Evolutionary conservation across 2,329 filamentous ascomycete species (phyloP).

Genomic region (Alternaria panax): DNA sequence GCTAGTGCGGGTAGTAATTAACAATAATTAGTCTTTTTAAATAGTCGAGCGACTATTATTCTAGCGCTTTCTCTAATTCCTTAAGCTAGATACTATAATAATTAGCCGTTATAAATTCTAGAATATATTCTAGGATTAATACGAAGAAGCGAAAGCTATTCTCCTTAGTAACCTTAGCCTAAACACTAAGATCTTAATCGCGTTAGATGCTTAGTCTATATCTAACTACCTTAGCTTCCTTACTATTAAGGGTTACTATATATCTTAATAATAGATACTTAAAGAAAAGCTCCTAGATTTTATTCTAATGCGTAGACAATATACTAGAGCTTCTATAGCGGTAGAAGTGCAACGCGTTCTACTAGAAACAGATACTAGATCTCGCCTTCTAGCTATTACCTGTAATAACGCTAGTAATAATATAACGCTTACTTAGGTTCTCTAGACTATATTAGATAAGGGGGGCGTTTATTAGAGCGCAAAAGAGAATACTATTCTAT

Average conservation of each 20-base stretch:
- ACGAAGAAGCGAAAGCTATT: background rate
- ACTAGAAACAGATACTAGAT: background rate
- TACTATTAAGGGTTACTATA: slow-evolving; percentile 12
- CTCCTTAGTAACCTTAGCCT: background rate
- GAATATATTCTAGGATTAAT: slow-evolving; percentile 1
- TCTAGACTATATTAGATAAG: too few species aligned
- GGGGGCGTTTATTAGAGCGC: background rate
- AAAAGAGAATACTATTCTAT: slow-evolving; percentile 1
- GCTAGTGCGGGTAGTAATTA: too few species aligned
- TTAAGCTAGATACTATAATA: slow-evolving; percentile 4
- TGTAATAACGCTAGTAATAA: slow-evolving; percentile 2
- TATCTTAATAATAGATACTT: slow-evolving; percentile 5
- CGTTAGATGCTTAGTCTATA: slow-evolving; percentile 8
- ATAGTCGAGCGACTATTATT: slow-evolving; percentile 6
- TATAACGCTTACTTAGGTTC: background rate
- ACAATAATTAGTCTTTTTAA: slow-evolving; percentile 13
- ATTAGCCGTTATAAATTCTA: slow-evolving; percentile 15
- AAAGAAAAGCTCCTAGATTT: slow-evolving; percentile 12
- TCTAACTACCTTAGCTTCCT: slow-evolving; percentile 15
- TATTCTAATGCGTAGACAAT: slow-evolving; percentile 1
- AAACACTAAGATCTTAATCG: slow-evolving; percentile 6
- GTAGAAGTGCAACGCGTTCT: background rate
- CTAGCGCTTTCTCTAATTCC: slow-evolving; percentile 11
- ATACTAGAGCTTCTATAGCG: slow-evolving; percentile 3
- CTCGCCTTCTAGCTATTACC: background rate